phyloP scores from a whole-genome alignment of 2,329 filamentous ascomycete species.

The Talaromyces sp. region DNA sequence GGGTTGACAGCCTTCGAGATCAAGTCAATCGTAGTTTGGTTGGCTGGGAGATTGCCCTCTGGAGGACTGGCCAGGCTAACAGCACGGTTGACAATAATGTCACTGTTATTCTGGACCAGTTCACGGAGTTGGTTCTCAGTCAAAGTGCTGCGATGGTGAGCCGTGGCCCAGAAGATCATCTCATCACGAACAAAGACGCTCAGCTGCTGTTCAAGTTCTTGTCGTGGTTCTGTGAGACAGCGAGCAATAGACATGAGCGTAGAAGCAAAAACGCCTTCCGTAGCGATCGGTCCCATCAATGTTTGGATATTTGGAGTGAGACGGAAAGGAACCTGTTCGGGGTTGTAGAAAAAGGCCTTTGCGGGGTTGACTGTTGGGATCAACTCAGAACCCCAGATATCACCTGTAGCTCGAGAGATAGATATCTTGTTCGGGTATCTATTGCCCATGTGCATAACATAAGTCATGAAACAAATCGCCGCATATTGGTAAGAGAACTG shows the following conservation, averaged over 20 bases:
- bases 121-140: constrained; percentile 69
- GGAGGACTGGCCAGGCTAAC: constrained; percentile 75
- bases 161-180: constrained; percentile 95
- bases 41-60: constrained; percentile 76
- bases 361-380: constrained; percentile 81
- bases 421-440: constrained; percentile 94
- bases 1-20: constrained; percentile 92
- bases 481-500: constrained; percentile 96
- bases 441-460: constrained; percentile 94
- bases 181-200: constrained; percentile 95
- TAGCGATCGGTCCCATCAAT: constrained; percentile 90
- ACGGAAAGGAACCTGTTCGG: constrained; percentile 93
- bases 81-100: constrained; percentile 87
- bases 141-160: constrained; percentile 62
- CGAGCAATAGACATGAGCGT: constrained; percentile 94
- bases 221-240: constrained; percentile 76
- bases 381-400: constrained; percentile 93
- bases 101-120: constrained; percentile 78
- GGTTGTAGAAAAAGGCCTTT: constrained; percentile 90
- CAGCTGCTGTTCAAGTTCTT: constrained; percentile 89
- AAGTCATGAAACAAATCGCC: constrained; percentile 95
- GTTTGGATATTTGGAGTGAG: constrained; percentile 94
- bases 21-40: constrained; percentile 93
- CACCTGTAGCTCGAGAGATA: constrained; percentile 80
- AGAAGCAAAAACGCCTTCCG: constrained; percentile 93